phyloP scores from a whole-genome alignment of 1,284 basidiomycete genomes.

The Microbotryum lychnidis-dioicae region DNA sequence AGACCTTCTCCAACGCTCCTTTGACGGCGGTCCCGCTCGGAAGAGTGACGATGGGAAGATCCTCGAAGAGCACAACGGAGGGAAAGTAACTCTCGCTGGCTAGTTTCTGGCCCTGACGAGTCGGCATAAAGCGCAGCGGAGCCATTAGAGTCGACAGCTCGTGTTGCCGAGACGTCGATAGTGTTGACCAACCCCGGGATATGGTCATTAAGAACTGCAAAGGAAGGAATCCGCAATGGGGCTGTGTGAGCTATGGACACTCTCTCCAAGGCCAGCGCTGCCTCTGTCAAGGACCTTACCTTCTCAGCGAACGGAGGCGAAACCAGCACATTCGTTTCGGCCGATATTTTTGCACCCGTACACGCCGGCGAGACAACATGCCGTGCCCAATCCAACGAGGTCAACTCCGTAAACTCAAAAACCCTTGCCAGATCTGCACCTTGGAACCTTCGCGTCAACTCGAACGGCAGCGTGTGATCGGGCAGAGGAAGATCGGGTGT shows the following conservation, averaged over 20 bases:
- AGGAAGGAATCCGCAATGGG: too few species aligned
- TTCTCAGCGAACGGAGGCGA: slow-evolving; percentile 75
- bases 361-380: slow-evolving; percentile 53
- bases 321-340: slow-evolving; percentile 58
- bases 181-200: slow-evolving; percentile 64
- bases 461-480: slow-evolving; percentile 61
- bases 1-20: slow-evolving; percentile 65
- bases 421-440: slow-evolving; percentile 37
- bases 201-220: slow-evolving; percentile 56
- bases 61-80: slow-evolving; percentile 77
- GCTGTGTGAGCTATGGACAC: background rate
- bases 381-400: slow-evolving; percentile 65
- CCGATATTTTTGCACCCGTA: slow-evolving; percentile 43
- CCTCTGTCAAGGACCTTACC: slow-evolving; percentile 1
- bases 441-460: slow-evolving; percentile 54
- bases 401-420: slow-evolving; percentile 69
- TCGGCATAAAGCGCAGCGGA: slow-evolving; percentile 59
- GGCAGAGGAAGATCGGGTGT: slow-evolving; percentile 79
- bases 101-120: slow-evolving; percentile 47
- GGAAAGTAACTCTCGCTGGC: slow-evolving; percentile 71
- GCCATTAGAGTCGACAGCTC: slow-evolving; percentile 55
- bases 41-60: slow-evolving; percentile 60
- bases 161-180: slow-evolving; percentile 54
- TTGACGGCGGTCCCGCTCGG: slow-evolving; percentile 61
- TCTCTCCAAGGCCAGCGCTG: background rate